These are phyloP conservation scores for Rhizophagus prolifer DNA, from an alignment of 192 early-diverging fungal genomes.

Conservation along the genomic window DNA sequence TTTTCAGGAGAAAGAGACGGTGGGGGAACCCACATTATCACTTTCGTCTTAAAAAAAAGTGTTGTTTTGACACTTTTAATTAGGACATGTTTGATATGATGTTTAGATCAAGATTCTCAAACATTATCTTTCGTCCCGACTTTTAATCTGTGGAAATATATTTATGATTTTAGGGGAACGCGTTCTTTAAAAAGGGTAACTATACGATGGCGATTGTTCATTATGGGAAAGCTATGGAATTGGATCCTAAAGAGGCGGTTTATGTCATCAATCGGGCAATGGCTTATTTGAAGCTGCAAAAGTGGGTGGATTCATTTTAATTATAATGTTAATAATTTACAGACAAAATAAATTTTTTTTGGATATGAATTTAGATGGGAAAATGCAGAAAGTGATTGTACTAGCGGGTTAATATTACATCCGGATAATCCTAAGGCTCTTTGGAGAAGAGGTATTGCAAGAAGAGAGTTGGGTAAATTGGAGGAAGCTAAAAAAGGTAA, in stretches of 20 bases:
- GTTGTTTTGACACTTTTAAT: not conserved
- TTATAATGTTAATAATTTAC: not conserved
- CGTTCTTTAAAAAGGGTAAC: slow-evolving; percentile 54
- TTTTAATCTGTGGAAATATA: slow-evolving; percentile 35
- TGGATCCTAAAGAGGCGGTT: slow-evolving; percentile 60
- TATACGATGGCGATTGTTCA: slow-evolving; percentile 56
- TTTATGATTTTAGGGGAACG: slow-evolving; percentile 56
- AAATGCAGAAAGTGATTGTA: slow-evolving; percentile 70
- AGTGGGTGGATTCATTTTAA: slow-evolving; percentile 37
- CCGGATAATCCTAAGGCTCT: slow-evolving; percentile 76
- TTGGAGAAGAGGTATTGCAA: slow-evolving; percentile 72
- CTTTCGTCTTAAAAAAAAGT: not conserved
- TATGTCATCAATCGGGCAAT: slow-evolving; percentile 77
- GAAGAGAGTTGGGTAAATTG: slow-evolving; percentile 48
- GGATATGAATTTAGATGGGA: slow-evolving; percentile 40
- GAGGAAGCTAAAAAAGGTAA: slow-evolving; percentile 56
- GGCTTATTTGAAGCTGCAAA: slow-evolving; percentile 73
- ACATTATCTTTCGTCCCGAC: not conserved
- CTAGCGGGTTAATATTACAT: slow-evolving; percentile 56
- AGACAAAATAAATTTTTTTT: not conserved
- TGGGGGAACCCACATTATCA: slow-evolving; percentile 11
- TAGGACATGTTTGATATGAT: not conserved
- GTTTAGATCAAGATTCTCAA: not conserved
- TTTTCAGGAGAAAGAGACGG: slow-evolving; percentile 25
- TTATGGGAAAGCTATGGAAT: slow-evolving; percentile 65